phyloP scores from a whole-genome alignment of 2,329 filamentous ascomycete genomes.

The Sporothrix pallida region DNA sequence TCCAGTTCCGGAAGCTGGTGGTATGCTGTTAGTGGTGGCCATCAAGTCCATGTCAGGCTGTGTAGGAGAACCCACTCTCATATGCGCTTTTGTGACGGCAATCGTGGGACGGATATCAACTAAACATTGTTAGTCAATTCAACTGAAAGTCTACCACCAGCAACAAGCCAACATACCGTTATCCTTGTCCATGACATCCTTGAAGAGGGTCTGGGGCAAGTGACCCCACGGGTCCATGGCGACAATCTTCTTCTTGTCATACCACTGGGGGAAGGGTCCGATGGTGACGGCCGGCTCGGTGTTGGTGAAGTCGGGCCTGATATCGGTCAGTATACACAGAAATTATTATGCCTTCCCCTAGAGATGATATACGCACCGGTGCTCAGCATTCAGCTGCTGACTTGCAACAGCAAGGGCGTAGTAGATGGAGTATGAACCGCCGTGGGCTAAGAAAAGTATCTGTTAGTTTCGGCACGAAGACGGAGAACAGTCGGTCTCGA shows the following conservation, averaged over 20 bases:
- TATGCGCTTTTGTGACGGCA: slow-evolving; percentile 88
- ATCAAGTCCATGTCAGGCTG: not conserved
- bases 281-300: slow-evolving; percentile 91
- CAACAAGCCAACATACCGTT: slow-evolving; percentile 55
- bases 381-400: slow-evolving; percentile 82
- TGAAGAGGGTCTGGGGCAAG: slow-evolving; percentile 81
- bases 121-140: slow-evolving; percentile 39
- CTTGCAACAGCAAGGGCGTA: slow-evolving; percentile 91
- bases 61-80: slow-evolving; percentile 63
- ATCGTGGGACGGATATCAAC: slow-evolving; percentile 90
- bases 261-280: slow-evolving; percentile 89
- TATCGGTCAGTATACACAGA: not conserved
- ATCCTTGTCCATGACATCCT: slow-evolving; percentile 76
- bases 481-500: slow-evolving; percentile 23
- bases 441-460: slow-evolving; percentile 48
- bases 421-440: slow-evolving; percentile 95
- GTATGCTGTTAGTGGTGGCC: not conserved
- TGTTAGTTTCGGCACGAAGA: slow-evolving; percentile 42
- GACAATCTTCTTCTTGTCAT: slow-evolving; percentile 89
- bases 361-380: slow-evolving; percentile 51
- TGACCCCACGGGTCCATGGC: slow-evolving; percentile 97
- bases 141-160: not conserved
- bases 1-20: slow-evolving; percentile 82
- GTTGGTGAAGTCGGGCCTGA: slow-evolving; percentile 67
- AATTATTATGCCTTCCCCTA: not conserved